Conservation (phyloP, 306 rosid genomes). For the Dicorynia guianensis region DNA sequence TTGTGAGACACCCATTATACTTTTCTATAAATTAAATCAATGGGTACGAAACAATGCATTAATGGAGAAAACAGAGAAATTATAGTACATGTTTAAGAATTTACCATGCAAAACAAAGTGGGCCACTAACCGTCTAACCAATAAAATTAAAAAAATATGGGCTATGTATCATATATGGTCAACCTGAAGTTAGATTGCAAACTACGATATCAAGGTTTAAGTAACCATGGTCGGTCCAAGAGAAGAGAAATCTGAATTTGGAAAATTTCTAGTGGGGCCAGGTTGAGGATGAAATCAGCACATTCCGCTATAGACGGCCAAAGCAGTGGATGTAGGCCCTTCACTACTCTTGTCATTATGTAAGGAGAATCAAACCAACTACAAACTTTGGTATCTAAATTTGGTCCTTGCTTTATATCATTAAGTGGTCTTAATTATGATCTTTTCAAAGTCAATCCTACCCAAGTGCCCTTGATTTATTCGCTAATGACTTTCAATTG, state of each 20-base stretch:
- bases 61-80: slow-evolving; percentile 7
- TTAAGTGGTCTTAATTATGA: slow-evolving; percentile 46
- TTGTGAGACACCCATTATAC: no score
- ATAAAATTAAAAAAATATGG: slow-evolving; percentile 41
- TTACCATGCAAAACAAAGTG: slow-evolving; percentile 49
- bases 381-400: slow-evolving; percentile 50
- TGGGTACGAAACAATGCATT: neutral
- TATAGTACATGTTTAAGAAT: slow-evolving; percentile 32
- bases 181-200: slow-evolving; percentile 32
- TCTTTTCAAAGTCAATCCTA: slow-evolving; percentile 40
- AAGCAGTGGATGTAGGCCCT: slow-evolving; percentile 40
- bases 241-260: slow-evolving; percentile 33
- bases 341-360: slow-evolving; percentile 54
- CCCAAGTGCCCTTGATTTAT: slow-evolving; percentile 42
- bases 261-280: neutral
- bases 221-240: slow-evolving; percentile 17
- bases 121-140: slow-evolving; percentile 58
- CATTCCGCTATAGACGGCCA: slow-evolving; percentile 68
- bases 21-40: no score
- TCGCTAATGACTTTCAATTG: slow-evolving; percentile 44
- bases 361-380: slow-evolving; percentile 63
- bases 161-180: slow-evolving; percentile 3
- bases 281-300: slow-evolving; percentile 61
- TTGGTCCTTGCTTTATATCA: slow-evolving; percentile 46
- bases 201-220: slow-evolving; percentile 36